These are phyloP conservation scores for Pleurostoma richardsiae DNA, from an alignment of 2,329 filamentous ascomycete species.

Conservation along the genomic window DNA sequence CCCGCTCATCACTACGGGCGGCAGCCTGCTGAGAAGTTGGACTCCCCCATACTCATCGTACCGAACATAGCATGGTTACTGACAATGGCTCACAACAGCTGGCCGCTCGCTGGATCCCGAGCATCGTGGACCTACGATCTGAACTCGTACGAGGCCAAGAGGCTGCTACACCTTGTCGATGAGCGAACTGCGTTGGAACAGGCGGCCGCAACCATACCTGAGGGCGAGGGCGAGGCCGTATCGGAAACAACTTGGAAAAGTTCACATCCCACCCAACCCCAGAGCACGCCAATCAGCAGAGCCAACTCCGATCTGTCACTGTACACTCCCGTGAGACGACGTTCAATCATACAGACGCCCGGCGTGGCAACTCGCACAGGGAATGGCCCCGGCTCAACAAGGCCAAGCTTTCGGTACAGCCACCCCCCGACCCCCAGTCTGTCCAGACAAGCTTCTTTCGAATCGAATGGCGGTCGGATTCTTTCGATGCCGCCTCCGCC, in stretches of 20 bases:
- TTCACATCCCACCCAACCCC: constrained; percentile 22
- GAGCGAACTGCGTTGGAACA: constrained; percentile 8
- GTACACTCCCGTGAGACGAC: constrained; percentile 41
- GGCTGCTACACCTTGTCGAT: constrained; percentile 33
- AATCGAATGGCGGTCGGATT: constrained; percentile 24
- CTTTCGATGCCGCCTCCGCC: constrained; percentile 26
- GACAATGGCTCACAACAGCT: constrained; percentile 12
- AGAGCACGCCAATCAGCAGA: constrained; percentile 24
- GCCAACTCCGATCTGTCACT: constrained; percentile 43
- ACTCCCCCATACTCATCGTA: too few species aligned
- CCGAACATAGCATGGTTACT: too few species aligned
- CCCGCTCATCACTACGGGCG: too few species aligned
- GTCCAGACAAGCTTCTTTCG: constrained; percentile 32
- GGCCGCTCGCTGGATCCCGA: constrained; percentile 24
- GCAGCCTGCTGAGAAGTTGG: too few species aligned
- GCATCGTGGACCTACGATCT: constrained; percentile 37
- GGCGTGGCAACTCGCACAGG: constrained; percentile 40
- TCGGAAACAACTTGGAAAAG: constrained; percentile 11
- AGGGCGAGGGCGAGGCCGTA: too few species aligned
- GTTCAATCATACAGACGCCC: constrained; percentile 42
- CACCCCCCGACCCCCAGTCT: constrained; percentile 29
- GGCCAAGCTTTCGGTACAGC: constrained; percentile 30
- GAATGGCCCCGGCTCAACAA: constrained; percentile 15
- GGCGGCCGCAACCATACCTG: too few species aligned
- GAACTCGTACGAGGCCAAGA: constrained; percentile 38